Evolutionary conservation across 352 stramenopile species (phyloP).

Genomic region (Globisporangium takayamanum): DNA sequence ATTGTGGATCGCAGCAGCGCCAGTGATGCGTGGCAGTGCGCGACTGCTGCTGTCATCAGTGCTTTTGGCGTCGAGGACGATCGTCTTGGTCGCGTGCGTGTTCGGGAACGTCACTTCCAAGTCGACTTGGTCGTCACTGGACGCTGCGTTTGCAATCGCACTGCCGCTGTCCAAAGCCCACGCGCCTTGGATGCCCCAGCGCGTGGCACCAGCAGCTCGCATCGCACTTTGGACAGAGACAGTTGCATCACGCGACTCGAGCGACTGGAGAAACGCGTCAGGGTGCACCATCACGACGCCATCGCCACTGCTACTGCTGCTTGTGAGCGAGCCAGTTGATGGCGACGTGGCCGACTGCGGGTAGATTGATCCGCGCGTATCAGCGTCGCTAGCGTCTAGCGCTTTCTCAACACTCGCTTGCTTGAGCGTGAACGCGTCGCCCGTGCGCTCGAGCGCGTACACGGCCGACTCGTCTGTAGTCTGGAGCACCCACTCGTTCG

Average conservation of each 20-base stretch:
- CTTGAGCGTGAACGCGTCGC: constrained; percentile 27
- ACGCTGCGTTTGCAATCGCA: constrained; percentile 21
- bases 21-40: constrained; percentile 30
- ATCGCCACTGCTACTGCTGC: background rate
- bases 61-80: constrained; percentile 22
- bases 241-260: constrained; percentile 9
- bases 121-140: constrained; percentile 24
- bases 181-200: constrained; percentile 19
- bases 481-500: constrained; percentile 44
- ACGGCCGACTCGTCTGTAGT: constrained; percentile 30
- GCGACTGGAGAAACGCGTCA: constrained; percentile 36
- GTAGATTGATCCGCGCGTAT: constrained; percentile 29
- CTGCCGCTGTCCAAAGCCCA: constrained; percentile 19
- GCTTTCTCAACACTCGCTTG: constrained; percentile 13
- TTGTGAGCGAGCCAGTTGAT: background rate
- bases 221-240: constrained; percentile 18
- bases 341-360: constrained; percentile 4
- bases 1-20: constrained; percentile 22
- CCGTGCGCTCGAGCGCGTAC: constrained; percentile 22
- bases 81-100: constrained; percentile 29
- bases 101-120: constrained; percentile 32
- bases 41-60: background rate
- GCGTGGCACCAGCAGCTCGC: constrained; percentile 10
- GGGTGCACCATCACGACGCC: constrained; percentile 31
- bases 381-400: background rate